Evolutionary conservation across 192 early-diverging fungal species (phyloP).

Genomic region (Glomus cerebriforme): DNA sequence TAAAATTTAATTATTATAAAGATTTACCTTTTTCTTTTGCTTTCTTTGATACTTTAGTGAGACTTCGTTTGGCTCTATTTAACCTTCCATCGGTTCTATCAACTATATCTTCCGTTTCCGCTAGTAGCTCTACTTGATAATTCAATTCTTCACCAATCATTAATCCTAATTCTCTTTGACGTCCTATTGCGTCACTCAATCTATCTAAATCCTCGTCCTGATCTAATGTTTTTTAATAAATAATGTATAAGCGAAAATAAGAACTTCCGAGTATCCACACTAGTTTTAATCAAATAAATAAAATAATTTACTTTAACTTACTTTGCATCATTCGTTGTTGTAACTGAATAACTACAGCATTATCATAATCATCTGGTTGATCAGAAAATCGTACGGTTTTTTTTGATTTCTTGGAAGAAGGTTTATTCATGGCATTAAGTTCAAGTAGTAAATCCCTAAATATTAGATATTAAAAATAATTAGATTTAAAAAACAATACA

Average conservation of each 20-base stretch:
- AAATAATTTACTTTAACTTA: constrained; percentile 33
- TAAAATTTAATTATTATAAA: neutral
- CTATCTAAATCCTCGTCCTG: constrained; percentile 78
- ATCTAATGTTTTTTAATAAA: constrained; percentile 45
- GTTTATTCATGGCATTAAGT: constrained; percentile 32
- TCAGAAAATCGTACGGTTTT: constrained; percentile 45
- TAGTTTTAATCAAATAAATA: neutral
- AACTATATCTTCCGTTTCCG: constrained; percentile 69
- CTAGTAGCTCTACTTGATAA: constrained; percentile 66
- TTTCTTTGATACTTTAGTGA: constrained; percentile 53
- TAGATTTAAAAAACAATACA: neutral
- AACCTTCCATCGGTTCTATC: constrained; percentile 55
- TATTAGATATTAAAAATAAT: neutral
- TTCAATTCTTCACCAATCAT: constrained; percentile 77
- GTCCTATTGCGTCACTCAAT: constrained; percentile 57
- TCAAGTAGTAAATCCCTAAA: constrained; percentile 38
- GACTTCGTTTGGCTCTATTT: constrained; percentile 47
- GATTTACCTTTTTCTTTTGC: constrained; percentile 57
- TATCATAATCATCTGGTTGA: constrained; percentile 44
- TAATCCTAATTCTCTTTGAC: constrained; percentile 71
- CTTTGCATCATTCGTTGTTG: constrained; percentile 69
- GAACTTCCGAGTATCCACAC: constrained; percentile 4
- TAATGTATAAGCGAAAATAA: neutral
- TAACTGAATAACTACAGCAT: constrained; percentile 57
- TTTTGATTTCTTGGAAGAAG: constrained; percentile 37